These are phyloP conservation scores for Solanum megistacrolobum DNA, from an alignment of 257 asterid genomes.

Conservation along the genomic window DNA sequence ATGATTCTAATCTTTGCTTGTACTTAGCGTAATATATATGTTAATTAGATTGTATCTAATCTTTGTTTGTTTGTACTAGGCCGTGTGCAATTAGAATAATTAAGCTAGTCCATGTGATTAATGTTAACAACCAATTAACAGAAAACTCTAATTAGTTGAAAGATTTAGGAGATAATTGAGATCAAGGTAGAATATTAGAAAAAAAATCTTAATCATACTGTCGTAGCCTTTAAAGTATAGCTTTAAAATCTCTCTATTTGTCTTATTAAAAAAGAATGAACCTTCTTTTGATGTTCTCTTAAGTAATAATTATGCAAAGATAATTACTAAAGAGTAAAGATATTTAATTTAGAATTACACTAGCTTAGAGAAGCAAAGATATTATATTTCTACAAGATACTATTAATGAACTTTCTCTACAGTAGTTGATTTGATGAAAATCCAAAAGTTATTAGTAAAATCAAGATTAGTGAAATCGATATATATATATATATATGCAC, in stretches of 20 bases:
- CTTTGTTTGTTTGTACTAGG: background rate
- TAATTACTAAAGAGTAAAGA: background rate
- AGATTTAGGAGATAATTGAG: background rate
- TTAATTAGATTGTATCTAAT: background rate
- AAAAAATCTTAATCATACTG: background rate
- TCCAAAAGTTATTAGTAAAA: background rate
- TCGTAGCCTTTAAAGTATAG: background rate
- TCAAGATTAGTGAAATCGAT: background rate
- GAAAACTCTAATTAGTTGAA: background rate
- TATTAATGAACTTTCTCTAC: background rate
- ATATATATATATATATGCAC: background rate
- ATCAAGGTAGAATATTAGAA: background rate
- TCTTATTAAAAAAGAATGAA: background rate
- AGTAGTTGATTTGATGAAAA: background rate
- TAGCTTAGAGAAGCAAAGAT: background rate
- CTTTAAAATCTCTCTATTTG: background rate
- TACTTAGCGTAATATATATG: background rate
- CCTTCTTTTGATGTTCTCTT: background rate
- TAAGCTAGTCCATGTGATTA: background rate
- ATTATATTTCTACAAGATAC: background rate
- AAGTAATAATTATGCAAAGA: background rate
- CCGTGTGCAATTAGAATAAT: background rate
- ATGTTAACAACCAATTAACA: background rate
- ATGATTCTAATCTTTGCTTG: background rate
- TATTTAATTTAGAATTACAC: background rate